Evolutionary conservation across 1,139 yeast genomes (phyloP), one percentile per base, ranked within the genome.

Genomic region (Saccharomycopsis phalli): DNA sequence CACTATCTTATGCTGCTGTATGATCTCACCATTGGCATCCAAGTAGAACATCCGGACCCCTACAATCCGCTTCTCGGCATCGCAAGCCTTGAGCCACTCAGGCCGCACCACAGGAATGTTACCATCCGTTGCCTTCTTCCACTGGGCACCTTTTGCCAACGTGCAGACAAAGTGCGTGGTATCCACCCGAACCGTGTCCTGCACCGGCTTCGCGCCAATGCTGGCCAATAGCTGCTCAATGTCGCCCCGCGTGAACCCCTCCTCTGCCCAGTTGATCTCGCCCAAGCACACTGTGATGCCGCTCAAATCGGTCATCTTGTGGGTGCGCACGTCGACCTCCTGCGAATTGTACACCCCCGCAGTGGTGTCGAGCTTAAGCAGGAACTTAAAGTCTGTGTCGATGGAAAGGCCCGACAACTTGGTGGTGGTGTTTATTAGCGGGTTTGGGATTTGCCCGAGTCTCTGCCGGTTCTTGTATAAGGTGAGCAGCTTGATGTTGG

Each of bases 71-170:
- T 94, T 74, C 54, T 88, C 97, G 37, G 73, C 62, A 53, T 86
- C 94, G 64, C 98, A 91, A 0, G 96, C 96, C 60, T 83, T 81
- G 45, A 91, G 66, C 97, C 97, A 91, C 57, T 91, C 97, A 0
- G 98, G 98, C 58, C 95, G 74, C 21, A 91, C 91, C 33, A 91
- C 75, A 2, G 99, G 99, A 45, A 91, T 87, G 57, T 88, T 91
- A 68, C 78, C 73, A 46, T 81, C 88, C 47, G 74, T 70, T 1
- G 98, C 98, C 57, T 78, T 81, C 49, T 77, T 66, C 64, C 68
- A 84, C 54, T 81, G 86, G 2, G 71, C 61, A 2, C 75, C 76
- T 40, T 71, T 68, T 20, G 74, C 76, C 43, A 68, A 62, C 1
- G 95, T 82, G 51, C 95, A 81, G 13, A 91, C 69, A 54, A 81